Base-by-base conservation (phyloP, 768 basidiomycete species). In the Amanita jacksonii region DNA sequence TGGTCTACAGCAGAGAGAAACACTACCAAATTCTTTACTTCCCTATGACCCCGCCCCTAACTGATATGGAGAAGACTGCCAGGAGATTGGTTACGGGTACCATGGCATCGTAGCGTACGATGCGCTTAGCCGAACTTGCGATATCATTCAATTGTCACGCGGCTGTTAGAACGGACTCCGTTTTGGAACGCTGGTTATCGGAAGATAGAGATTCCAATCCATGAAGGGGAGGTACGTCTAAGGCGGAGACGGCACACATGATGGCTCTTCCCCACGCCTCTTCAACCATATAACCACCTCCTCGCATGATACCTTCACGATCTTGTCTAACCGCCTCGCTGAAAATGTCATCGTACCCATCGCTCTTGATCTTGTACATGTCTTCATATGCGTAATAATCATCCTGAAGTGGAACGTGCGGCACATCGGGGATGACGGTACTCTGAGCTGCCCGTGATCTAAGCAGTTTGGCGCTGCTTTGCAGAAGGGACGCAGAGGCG, bases 261-360 rank as follows among this genome's bases (percentile, higher is more conserved):
- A 93, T 57, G 9, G 86, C 87, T 43, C 89, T 70, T 53, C 84
- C 82, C 89, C 89, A 92, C 34, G 83, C 86, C 57, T 92, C 85
- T 49, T 85, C 79, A 3, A 87, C 68, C 49, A 65, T 69, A 57
- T 89, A 93, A 7, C 90, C 90, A 7, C 88, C 90, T 16, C 78
- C 88, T 33, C 81, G 69, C 81, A 84, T 85, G 51, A 82, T 78
- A 10, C 82, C 84, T 49, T 85, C 85, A 45, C 76, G 63, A 56
- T 89, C 86, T 52, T 75, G 73, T 52, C 83, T 66, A 15, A 89
- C 81, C 10, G 81, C 81, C 45, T 85, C 85, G 51, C 84, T 87
- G 53, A 74, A 66, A 32, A 80, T 72, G 52, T 89, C 87, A 38
- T 79, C 68, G 61, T 91, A 92, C 9, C 68, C 67, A 23, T 64